Evolutionary conservation across 75 land plant species (phyloP).

Genomic region (Larix kaempferi): DNA sequence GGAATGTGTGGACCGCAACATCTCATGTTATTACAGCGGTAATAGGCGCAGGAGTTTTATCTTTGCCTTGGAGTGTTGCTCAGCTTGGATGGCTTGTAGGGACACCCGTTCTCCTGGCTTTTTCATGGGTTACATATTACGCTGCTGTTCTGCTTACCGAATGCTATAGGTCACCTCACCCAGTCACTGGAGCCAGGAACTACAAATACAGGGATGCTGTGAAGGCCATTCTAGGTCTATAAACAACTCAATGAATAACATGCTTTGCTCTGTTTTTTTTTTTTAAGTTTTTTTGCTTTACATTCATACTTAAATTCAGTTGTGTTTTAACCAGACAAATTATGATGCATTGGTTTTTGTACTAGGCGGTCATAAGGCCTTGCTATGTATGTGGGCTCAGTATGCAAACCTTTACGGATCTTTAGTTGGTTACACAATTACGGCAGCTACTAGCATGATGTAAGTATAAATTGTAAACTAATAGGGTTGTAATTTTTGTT

Average conservation of each 20-base stretch:
- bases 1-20: conserved; percentile 43
- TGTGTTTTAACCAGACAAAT: no score
- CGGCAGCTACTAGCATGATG: conserved; percentile 33
- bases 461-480: conserved; percentile 10
- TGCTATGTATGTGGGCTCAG: conserved; percentile 15
- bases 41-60: conserved; percentile 64
- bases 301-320: not conserved
- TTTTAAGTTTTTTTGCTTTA: not conserved
- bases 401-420: conserved; percentile 26
- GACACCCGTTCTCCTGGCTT: conserved; percentile 21
- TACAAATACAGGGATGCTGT: conserved; percentile 52
- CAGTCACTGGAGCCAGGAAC: conserved; percentile 40
- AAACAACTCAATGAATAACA: not conserved
- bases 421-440: conserved; percentile 28
- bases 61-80: conserved; percentile 68
- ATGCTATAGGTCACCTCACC: conserved; percentile 30
- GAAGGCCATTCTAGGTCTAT: conserved; percentile 13
- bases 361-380: conserved; percentile 13
- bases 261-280: not conserved
- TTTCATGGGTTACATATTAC: conserved; percentile 34
- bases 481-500: no score
- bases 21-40: conserved; percentile 71
- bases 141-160: conserved; percentile 31
- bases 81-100: conserved; percentile 61
- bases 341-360: not conserved